Evolutionary conservation across 2,329 filamentous ascomycete genomes (phyloP).

Genomic region (Calonectria pauciramosa): DNA sequence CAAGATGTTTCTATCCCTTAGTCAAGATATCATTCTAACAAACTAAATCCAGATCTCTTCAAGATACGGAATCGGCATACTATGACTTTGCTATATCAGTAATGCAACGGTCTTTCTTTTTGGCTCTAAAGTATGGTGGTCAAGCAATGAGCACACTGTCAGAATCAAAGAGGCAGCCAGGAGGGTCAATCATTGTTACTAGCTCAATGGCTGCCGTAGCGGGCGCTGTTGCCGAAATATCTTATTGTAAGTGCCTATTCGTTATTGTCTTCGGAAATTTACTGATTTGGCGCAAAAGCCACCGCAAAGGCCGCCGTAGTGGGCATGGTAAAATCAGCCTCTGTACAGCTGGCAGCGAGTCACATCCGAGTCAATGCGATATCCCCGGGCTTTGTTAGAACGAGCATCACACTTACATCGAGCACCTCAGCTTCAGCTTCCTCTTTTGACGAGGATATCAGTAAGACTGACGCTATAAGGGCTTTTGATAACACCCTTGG

Average conservation of each 20-base stretch:
- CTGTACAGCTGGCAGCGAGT: slow-evolving; percentile 27
- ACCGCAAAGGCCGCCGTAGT: slow-evolving; percentile 19
- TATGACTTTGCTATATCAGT: slow-evolving; percentile 19
- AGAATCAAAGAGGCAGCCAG: slow-evolving; percentile 10
- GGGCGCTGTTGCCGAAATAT: slow-evolving; percentile 25
- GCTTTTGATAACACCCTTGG: slow-evolving; percentile 2
- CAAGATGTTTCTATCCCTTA: too few species aligned
- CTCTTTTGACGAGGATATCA: background rate
- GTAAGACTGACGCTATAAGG: background rate
- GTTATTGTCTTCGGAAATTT: background rate
- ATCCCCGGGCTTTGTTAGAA: slow-evolving; percentile 21
- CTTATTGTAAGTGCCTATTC: slow-evolving; percentile 18
- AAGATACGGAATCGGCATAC: slow-evolving; percentile 14
- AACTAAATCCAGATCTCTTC: background rate
- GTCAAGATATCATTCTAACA: too few species aligned
- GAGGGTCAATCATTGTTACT: slow-evolving; percentile 32
- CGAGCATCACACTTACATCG: slow-evolving; percentile 17
- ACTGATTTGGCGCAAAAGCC: background rate
- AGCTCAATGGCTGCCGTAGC: slow-evolving; percentile 25
- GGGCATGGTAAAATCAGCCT: slow-evolving; percentile 22
- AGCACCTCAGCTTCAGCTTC: background rate
- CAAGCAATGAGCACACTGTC: slow-evolving; percentile 33
- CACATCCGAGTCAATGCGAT: slow-evolving; percentile 33
- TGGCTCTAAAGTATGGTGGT: slow-evolving; percentile 35
- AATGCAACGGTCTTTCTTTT: slow-evolving; percentile 33